Percentiles rank a stretch among this genome's conserved stretches.
Evolutionary conservation across 768 basidiomycete genomes (phyloP).

Genomic region (Kwoniella botswanensis): DNA sequence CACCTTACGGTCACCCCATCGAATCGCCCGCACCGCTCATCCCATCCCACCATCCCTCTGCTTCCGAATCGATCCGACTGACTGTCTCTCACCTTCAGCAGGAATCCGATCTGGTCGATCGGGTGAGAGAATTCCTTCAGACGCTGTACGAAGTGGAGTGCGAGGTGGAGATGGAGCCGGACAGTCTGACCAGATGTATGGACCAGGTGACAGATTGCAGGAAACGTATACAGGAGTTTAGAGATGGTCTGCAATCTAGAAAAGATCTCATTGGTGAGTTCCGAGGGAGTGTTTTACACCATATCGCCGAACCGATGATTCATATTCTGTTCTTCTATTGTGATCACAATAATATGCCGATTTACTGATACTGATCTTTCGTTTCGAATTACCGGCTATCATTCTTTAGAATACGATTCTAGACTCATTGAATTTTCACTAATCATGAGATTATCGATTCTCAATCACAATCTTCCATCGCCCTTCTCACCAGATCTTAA

Average conservation of each 20-base stretch:
- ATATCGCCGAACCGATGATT: too few species aligned
- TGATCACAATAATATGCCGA: too few species aligned
- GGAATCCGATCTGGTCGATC: background rate
- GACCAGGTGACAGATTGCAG: background rate
- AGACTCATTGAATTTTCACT: background rate
- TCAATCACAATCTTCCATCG: constrained; percentile 2
- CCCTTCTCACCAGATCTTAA: background rate
- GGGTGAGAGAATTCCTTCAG: background rate
- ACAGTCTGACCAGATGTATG: background rate
- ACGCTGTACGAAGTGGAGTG: background rate
- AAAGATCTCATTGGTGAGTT: background rate
- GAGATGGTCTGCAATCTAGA: background rate
- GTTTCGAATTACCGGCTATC: too few species aligned
- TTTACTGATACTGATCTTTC: too few species aligned
- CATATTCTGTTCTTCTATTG: too few species aligned
- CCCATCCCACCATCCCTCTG: constrained; percentile 3
- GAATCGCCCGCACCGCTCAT: constrained; percentile 2
- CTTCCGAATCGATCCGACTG: background rate
- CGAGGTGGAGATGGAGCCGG: background rate
- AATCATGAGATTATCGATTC: background rate
- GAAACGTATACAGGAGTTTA: background rate
- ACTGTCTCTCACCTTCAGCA: background rate
- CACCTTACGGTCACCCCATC: background rate
- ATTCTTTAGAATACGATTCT: constrained; percentile 1
- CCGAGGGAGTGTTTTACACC: too few species aligned